Evolutionary conservation across 2,329 filamentous ascomycete genomes (phyloP).

Genomic region (Lachnellula subtilissima): DNA sequence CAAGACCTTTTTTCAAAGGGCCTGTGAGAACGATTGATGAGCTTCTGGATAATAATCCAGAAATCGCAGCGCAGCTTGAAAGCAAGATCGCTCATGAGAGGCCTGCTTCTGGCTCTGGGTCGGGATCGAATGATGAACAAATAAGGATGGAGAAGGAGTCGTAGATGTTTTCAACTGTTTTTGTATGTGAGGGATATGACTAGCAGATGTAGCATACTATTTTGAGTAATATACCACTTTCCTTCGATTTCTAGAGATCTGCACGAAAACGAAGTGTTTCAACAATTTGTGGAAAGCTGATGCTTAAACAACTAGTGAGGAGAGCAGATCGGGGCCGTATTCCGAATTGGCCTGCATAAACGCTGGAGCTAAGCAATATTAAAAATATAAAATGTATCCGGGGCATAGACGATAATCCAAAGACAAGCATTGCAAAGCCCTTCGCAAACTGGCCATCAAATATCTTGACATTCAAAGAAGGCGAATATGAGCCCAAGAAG

Average conservation of each 20-base stretch:
- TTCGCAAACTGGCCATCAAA: too few relatives aligned
- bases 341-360: too few relatives aligned
- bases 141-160: neutral
- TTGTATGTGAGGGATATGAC: neutral
- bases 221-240: neutral
- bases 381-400: too few relatives aligned
- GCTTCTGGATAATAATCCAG: constrained; percentile 14
- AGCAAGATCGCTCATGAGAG: constrained; percentile 1
- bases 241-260: neutral
- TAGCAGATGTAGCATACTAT: neutral
- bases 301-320: too few relatives aligned
- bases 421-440: too few relatives aligned
- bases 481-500: too few relatives aligned
- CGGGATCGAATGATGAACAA: neutral
- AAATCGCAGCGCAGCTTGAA: constrained; percentile 5
- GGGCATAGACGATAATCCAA: too few relatives aligned
- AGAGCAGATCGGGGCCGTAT: too few relatives aligned
- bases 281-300: too few relatives aligned
- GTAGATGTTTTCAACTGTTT: neutral
- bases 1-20: constrained; percentile 30
- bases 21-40: constrained; percentile 29
- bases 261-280: too few relatives aligned
- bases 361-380: too few relatives aligned
- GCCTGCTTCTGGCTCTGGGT: neutral
- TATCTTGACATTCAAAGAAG: too few relatives aligned